phyloP scores from a whole-genome alignment of 2,329 filamentous ascomycete species.

The Stachybotrys echinatus region DNA sequence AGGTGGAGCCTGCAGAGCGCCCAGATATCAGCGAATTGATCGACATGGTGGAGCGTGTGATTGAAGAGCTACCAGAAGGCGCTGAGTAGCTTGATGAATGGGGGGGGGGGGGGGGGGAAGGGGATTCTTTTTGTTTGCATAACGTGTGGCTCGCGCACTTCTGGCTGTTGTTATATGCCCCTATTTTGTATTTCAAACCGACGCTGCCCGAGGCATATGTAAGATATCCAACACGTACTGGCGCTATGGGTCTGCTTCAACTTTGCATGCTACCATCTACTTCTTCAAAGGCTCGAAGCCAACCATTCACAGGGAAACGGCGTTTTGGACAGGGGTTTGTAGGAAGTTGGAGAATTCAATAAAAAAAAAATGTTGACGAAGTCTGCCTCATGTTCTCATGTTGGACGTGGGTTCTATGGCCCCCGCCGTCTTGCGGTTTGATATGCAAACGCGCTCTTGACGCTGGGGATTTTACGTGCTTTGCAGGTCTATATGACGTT shows the following conservation, averaged over 20 bases:
- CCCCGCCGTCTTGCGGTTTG: no score
- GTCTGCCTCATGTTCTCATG: no score
- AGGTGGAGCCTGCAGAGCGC: slow-evolving; percentile 79
- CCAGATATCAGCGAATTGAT: slow-evolving; percentile 86
- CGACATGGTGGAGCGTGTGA: slow-evolving; percentile 66
- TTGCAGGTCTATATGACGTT: no score
- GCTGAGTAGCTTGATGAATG: slow-evolving; percentile 11
- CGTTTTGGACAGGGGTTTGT: not conserved
- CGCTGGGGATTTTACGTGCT: no score
- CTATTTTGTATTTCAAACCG: not conserved
- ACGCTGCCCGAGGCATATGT: not conserved
- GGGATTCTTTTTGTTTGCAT: not conserved
- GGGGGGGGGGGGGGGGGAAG: no score
- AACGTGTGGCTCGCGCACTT: not conserved
- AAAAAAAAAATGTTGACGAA: no score
- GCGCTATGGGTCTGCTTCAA: not conserved
- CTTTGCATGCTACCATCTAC: not conserved
- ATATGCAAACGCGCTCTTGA: no score
- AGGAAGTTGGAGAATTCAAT: no score
- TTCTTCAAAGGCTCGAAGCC: no score
- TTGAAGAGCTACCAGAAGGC: slow-evolving; percentile 60
- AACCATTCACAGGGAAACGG: not conserved
- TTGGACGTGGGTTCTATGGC: no score
- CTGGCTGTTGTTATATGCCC: not conserved
- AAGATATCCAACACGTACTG: not conserved